Base-by-base conservation (phyloP, 139 green algal species). In the Gonium pectorale region DNA sequence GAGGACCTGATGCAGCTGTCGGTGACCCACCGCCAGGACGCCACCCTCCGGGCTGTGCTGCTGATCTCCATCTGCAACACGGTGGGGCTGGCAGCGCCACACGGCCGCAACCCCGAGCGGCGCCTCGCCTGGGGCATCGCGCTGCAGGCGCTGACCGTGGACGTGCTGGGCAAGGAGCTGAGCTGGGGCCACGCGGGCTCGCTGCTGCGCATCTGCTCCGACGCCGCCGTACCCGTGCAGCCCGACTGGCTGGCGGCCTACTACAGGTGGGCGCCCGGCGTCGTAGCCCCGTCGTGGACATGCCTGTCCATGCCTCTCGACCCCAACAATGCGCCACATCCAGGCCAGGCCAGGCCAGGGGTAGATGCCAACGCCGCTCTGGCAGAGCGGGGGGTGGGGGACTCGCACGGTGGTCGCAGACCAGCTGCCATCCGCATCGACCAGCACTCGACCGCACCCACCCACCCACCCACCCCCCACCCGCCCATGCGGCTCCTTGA, bases 121-220 rank as follows among this genome's bases (percentile, higher is more conserved):
- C 68, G 43, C 3, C 43, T 7, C 2, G 43, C 43, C 68, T 77
- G 68, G 68, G 6, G 40, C n/a, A 21, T 24, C 9, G 68, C 68
- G 3, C 35, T 52, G 51, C 72, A 80, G 72, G 51, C 52, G 51
- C 33, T 80, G 51, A 80, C 72, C 21, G 9, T 67, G 21, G 21
- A 21, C 51, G 24, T 37, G 11, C 26, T 80, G 72, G 72, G 59
- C 33, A 26, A n/a, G n/a, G n/a, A n/a, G 31, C 3, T 66, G 33
- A 33, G 71, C 31, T 79, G 71, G 71, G 46, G 38, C 8, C 71
- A 79, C 31, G 33, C 37, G 1, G 71, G 40, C 22, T n/a, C n/a
- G n/a, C 49, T 79, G 71, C 46, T 79, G n/a, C 51, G 19, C 19
- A 9, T 27, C n/a, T 22, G 66, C 33, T 11, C 11, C 3, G 31